Evolutionary conservation across 2,329 filamentous ascomycete genomes (phyloP).

Genomic region (Coniochaeta prunicola): DNA sequence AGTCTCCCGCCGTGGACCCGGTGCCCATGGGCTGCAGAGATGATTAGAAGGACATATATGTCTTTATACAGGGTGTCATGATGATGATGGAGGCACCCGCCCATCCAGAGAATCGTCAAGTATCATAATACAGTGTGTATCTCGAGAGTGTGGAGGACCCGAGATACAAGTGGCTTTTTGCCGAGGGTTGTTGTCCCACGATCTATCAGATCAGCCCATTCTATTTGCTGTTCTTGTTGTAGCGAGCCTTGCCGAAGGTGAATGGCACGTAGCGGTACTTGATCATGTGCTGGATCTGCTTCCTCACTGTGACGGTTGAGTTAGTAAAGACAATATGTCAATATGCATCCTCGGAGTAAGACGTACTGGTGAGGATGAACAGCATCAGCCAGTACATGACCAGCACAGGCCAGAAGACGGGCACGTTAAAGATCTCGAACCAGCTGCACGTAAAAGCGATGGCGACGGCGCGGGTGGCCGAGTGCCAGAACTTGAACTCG

Average conservation of each 20-base stretch:
- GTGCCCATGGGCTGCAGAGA: background rate
- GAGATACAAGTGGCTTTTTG: background rate
- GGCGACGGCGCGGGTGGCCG: conserved; percentile 76
- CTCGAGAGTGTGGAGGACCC: background rate
- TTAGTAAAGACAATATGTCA: conserved; percentile 5
- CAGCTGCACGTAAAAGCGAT: conserved; percentile 85
- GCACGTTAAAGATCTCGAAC: conserved; percentile 92
- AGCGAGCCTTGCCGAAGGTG: conserved; percentile 81
- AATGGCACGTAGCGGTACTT: conserved; percentile 99
- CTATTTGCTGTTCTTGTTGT: conserved; percentile 55
- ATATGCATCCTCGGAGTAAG: background rate
- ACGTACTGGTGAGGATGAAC: conserved; percentile 86
- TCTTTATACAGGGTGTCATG: conserved; percentile 4
- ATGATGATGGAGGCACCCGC: background rate
- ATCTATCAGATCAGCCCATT: conserved; percentile 15
- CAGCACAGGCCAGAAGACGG: conserved; percentile 97
- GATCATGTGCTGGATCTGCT: conserved; percentile 99
- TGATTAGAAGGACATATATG: conserved; percentile 5
- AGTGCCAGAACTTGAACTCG: conserved; percentile 99
- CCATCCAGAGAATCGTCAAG: background rate
- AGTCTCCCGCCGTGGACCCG: conserved; percentile 1
- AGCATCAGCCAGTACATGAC: conserved; percentile 99
- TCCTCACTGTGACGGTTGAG: conserved; percentile 68
- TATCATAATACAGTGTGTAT: conserved; percentile 4
- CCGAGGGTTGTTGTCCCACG: background rate